phyloP scores from a whole-genome alignment of 2,329 filamentous ascomycete species.

The Ceratocystis colombiana region DNA sequence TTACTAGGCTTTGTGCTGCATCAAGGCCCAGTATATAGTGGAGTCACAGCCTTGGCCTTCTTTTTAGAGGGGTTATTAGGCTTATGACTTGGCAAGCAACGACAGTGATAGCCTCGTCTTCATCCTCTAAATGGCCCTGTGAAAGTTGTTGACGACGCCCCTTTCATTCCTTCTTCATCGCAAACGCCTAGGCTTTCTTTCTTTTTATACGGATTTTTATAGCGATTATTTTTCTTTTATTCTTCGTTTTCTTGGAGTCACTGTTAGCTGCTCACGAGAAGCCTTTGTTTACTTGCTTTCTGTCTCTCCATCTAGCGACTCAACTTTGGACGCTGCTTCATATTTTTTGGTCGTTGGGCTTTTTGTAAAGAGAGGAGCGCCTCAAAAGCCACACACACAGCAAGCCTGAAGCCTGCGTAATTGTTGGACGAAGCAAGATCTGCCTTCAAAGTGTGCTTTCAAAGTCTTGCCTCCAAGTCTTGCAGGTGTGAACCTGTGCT shows the following conservation, averaged over 20 bases:
- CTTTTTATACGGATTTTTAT: background rate
- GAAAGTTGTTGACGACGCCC: background rate
- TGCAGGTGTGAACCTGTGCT: too few relatives aligned
- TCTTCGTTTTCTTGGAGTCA: background rate
- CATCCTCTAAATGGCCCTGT: background rate
- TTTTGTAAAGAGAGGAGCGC: background rate
- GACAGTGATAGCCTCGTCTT: background rate
- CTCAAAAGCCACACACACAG: background rate
- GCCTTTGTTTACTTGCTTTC: background rate
- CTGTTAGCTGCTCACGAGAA: background rate
- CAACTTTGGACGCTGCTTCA: background rate
- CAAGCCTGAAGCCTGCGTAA: background rate
- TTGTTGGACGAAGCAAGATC: too few relatives aligned
- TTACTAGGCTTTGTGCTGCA: background rate
- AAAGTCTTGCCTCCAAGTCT: too few relatives aligned
- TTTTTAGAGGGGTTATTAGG: background rate
- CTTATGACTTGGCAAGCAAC: background rate
- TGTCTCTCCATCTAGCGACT: too few relatives aligned
- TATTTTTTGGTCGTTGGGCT: constrained; percentile 1
- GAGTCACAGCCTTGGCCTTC: background rate
- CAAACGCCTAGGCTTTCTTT: background rate
- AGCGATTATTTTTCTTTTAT: constrained; percentile 2
- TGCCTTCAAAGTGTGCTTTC: too few relatives aligned
- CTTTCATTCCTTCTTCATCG: background rate
- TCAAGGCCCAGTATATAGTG: background rate